phyloP scores from a whole-genome alignment of 257 asterid genomes.

The Nicotiana undulata region DNA sequence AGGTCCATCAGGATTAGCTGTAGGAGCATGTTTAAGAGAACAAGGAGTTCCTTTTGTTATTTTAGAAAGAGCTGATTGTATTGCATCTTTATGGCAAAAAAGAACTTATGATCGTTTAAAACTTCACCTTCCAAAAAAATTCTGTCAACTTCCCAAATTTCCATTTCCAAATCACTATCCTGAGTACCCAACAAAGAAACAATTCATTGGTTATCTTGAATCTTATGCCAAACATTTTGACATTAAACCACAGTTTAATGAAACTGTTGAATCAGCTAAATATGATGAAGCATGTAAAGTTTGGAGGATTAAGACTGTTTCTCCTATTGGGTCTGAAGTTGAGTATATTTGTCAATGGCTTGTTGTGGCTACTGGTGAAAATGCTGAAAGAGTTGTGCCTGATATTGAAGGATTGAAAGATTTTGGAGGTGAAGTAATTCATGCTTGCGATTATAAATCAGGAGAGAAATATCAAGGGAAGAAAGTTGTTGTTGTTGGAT shows the following conservation, averaged over 20 bases:
- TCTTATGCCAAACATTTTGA: slow-evolving; percentile 45
- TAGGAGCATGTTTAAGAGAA: slow-evolving; percentile 69
- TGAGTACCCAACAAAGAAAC: slow-evolving; percentile 60
- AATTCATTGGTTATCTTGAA: slow-evolving; percentile 67
- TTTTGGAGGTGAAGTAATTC: slow-evolving; percentile 65
- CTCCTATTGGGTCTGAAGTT: slow-evolving; percentile 32
- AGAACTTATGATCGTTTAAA: slow-evolving; percentile 72
- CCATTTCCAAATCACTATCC: slow-evolving; percentile 85
- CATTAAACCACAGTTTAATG: slow-evolving; percentile 61
- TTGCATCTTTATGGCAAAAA: slow-evolving; percentile 91
- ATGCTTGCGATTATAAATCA: slow-evolving; percentile 70
- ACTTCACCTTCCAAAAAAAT: slow-evolving; percentile 76
- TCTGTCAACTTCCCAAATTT: slow-evolving; percentile 62
- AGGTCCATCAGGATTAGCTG: slow-evolving; percentile 93
- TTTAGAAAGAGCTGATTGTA: slow-evolving; percentile 70
- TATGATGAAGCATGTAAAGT: slow-evolving; percentile 54
- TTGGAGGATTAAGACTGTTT: slow-evolving; percentile 61
- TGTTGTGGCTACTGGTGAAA: slow-evolving; percentile 88
- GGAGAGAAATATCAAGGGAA: slow-evolving; percentile 62
- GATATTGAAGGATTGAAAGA: slow-evolving; percentile 60
- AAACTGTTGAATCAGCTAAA: slow-evolving; percentile 63
- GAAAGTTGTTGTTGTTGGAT: slow-evolving; percentile 77
- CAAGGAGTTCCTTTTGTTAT: slow-evolving; percentile 66
- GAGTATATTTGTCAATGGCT: slow-evolving; percentile 86
- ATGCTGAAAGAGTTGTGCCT: slow-evolving; percentile 65